Evolutionary conservation across 2,329 filamentous ascomycete species (phyloP).

Genomic region (Karstenula rhodostoma): DNA sequence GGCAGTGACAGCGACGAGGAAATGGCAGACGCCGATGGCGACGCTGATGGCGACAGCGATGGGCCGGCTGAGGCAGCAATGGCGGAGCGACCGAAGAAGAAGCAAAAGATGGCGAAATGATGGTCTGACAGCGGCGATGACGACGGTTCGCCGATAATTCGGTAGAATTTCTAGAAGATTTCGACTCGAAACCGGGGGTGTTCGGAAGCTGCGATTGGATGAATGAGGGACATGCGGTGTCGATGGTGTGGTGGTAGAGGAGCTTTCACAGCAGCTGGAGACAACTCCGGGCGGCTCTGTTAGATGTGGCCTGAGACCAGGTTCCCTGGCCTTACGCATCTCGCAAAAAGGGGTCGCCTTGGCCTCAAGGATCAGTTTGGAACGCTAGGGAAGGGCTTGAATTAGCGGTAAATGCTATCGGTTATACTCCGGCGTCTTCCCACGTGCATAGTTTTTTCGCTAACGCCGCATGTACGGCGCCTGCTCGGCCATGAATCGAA

Average conservation of each 20-base stretch:
- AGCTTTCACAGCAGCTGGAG: conserved; percentile 23
- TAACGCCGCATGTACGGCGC: conserved; percentile 21
- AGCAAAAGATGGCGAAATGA: conserved; percentile 61
- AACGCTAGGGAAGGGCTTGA: conserved; percentile 22
- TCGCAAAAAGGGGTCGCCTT: conserved; percentile 7
- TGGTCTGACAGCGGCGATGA: conserved; percentile 29
- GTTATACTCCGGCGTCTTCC: conserved; percentile 28
- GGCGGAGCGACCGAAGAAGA: conserved; percentile 70
- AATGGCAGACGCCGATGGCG: conserved; percentile 68
- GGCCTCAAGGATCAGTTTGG: conserved; percentile 24
- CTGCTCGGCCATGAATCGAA: conserved; percentile 40
- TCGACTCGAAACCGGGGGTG: conserved; percentile 18
- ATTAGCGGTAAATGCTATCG: conserved; percentile 40
- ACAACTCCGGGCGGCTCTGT: conserved; percentile 27
- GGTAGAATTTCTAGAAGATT: conserved; percentile 31
- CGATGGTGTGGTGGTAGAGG: conserved; percentile 7
- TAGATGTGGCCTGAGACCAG: conserved; percentile 17
- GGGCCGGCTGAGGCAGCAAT: conserved; percentile 61
- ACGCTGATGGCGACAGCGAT: conserved; percentile 65
- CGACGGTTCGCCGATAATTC: conserved; percentile 19
- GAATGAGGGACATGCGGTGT: conserved; percentile 30
- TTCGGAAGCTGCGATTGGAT: conserved; percentile 22
- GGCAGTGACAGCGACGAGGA: conserved; percentile 71
- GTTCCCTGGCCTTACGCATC: conserved; percentile 24
- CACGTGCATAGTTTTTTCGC: conserved; percentile 24